Evolutionary conservation across 345 rosid genomes (phyloP), one percentile per base, ranked within the genome.

Genomic region (Salix suchowensis): DNA sequence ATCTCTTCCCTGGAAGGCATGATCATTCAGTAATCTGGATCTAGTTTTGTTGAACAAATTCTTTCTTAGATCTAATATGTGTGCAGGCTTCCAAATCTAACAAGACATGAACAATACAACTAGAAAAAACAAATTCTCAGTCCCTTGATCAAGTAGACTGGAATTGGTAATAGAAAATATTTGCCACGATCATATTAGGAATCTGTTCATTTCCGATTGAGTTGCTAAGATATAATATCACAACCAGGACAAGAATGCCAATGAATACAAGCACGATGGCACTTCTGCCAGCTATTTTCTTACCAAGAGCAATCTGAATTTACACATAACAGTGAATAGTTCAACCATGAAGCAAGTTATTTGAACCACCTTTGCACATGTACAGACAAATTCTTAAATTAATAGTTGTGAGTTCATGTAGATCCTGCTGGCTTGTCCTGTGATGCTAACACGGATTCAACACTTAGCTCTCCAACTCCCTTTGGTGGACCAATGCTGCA

Each of bases 401-500:
- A 39, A 5, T 28, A 67, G n/a, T 50, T 78, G 65, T 39, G 12
- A 13, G 69, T 79, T 86, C 77, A 78, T 67, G 76, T 19, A 24
- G 88, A 80, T 74, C 85, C 82, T 7, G 82, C 76, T 55, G 85
- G 84, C 74, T 88, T 88, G 66, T 88, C 86, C 66, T 23, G 66
- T 1, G 84, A 32, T 40, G 80, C 46, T 19, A 88, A 80, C 36
- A 87, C 61, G n/a, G 88, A 76, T 82, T 89, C 92, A 70, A 90
- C 87, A 48, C 82, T 80, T 28, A 94, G 80, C 24, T 84, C 91
- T 79, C 85, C 92, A n/a, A 87, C 86, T 68, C 85, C 88, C 71
- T 82, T 89, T 12, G 90, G 74, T 13, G 97, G 89, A 67, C 87
- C 86, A 0, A 81, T 74, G 86, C 92, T 87, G 90, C 88, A 83